These are phyloP conservation scores for Xylaria sp. DNA, from an alignment of 2,329 filamentous ascomycete genomes.

Conservation along the genomic window DNA sequence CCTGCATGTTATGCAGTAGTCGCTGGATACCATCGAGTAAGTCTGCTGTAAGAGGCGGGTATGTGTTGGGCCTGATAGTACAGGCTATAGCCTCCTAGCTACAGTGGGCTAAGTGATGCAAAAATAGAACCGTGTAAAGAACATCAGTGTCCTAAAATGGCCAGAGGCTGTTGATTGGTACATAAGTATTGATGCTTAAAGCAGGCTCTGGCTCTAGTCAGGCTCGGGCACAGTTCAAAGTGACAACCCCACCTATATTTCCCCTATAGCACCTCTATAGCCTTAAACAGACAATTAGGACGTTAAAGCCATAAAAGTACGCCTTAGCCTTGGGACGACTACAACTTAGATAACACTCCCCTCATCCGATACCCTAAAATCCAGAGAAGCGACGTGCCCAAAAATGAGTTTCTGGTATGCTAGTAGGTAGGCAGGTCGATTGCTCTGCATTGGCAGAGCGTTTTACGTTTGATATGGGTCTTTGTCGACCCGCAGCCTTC, in stretches of 20 bases:
- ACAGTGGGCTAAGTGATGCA: conserved; percentile 19
- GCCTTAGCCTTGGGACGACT: neutral
- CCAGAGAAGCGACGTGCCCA: conserved; percentile 15
- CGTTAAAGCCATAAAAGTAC: conserved; percentile 13
- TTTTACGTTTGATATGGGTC: conserved; percentile 28
- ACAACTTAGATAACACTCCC: neutral
- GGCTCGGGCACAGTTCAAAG: neutral
- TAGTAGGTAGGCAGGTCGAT: conserved; percentile 5
- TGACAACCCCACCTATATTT: neutral
- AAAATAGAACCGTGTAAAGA: conserved; percentile 27
- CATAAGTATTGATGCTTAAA: too few species aligned
- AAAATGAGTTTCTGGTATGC: conserved; percentile 21
- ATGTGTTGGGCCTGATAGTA: too few species aligned
- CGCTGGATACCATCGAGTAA: conserved; percentile 29
- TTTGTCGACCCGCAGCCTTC: conserved; percentile 16
- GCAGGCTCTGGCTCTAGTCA: neutral
- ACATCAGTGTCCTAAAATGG: conserved; percentile 6
- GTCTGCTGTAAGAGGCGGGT: neutral
- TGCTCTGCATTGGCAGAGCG: conserved; percentile 25
- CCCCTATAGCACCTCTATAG: neutral
- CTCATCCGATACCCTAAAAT: neutral
- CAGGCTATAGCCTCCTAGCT: too few species aligned
- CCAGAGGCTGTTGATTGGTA: neutral
- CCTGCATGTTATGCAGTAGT: conserved; percentile 44
- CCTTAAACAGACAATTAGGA: conserved; percentile 6